Evolutionary conservation across 805 yeast genomes (phyloP).

Genomic region (Candida xiaguanensis): DNA sequence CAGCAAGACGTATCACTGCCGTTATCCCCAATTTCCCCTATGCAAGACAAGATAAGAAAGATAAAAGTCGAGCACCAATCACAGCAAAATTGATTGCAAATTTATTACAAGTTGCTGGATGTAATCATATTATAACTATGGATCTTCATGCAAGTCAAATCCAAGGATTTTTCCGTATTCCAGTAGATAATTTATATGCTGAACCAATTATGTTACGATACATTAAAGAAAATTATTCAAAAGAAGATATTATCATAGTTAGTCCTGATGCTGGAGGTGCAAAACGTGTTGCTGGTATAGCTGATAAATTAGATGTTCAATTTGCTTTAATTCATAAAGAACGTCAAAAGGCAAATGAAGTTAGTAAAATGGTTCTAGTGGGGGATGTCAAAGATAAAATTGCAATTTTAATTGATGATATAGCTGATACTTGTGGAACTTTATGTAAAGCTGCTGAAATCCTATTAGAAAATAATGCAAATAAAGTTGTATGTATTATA

Average conservation of each 20-base stretch:
- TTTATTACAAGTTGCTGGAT: slow-evolving; percentile 88
- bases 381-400: slow-evolving; percentile 87
- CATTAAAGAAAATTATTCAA: slow-evolving; percentile 60
- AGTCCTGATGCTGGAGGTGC: slow-evolving; percentile 99
- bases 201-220: slow-evolving; percentile 87
- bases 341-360: slow-evolving; percentile 92
- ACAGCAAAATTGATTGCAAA: slow-evolving; percentile 94
- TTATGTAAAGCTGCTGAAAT: slow-evolving; percentile 92
- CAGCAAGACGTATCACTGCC: slow-evolving; percentile 90
- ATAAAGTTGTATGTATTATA: slow-evolving; percentile 84
- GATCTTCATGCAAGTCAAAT: slow-evolving; percentile 97
- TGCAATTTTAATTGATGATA: slow-evolving; percentile 89
- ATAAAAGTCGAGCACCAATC: slow-evolving; percentile 92
- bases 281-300: slow-evolving; percentile 90
- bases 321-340: slow-evolving; percentile 97
- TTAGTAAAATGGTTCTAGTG: slow-evolving; percentile 89
- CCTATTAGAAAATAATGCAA: slow-evolving; percentile 74
- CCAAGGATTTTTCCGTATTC: slow-evolving; percentile 93
- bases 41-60: slow-evolving; percentile 96
- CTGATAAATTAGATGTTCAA: slow-evolving; percentile 86
- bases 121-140: slow-evolving; percentile 94
- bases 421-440: slow-evolving; percentile 99
- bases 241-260: slow-evolving; percentile 67
- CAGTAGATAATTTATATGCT: slow-evolving; percentile 93
- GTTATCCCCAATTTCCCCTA: slow-evolving; percentile 95